These are phyloP conservation scores for Fusarium sp. DNA, from an alignment of 2,329 filamentous ascomycete genomes.

Conservation along the genomic window DNA sequence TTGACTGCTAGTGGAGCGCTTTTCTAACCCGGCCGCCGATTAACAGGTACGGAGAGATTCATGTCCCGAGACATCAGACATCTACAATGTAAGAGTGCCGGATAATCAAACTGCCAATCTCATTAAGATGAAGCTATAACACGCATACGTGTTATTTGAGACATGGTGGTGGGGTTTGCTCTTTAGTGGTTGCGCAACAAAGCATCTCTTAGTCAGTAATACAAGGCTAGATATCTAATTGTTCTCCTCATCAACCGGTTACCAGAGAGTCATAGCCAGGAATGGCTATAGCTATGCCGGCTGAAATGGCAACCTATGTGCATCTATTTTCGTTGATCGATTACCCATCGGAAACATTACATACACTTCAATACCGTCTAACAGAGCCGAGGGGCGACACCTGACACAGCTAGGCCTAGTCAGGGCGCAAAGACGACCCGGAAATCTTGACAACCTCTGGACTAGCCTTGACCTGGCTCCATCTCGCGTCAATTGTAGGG, in stretches of 20 bases:
- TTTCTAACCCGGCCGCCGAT: constrained; percentile 12
- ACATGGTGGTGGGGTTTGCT: constrained; percentile 5
- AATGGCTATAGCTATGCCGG: neutral
- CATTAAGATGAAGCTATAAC: neutral
- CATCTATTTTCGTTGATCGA: constrained; percentile 4
- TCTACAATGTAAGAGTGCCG: neutral
- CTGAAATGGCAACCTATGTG: constrained; percentile 16
- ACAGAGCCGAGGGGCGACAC: constrained; percentile 34
- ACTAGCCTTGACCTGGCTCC: constrained; percentile 20
- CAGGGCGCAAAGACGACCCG: constrained; percentile 18
- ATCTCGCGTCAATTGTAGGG: constrained; percentile 29
- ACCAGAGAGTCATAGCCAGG: neutral
- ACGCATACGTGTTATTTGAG: neutral
- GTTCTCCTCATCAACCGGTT: neutral
- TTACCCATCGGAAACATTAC: neutral
- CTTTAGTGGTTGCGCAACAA: constrained; percentile 8
- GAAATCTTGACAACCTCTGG: constrained; percentile 24
- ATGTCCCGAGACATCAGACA: constrained; percentile 8
- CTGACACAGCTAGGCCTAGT: constrained; percentile 31
- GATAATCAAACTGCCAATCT: constrained; percentile 7
- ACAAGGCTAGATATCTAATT: neutral
- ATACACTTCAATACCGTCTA: neutral
- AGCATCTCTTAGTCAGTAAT: constrained; percentile 17
- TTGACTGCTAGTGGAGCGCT: constrained; percentile 20
- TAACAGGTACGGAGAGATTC: constrained; percentile 6